These are phyloP conservation scores for Homolaphlyctis polyrhiza DNA, from an alignment of 371 early-diverging fungal genomes.

Conservation along the genomic window DNA sequence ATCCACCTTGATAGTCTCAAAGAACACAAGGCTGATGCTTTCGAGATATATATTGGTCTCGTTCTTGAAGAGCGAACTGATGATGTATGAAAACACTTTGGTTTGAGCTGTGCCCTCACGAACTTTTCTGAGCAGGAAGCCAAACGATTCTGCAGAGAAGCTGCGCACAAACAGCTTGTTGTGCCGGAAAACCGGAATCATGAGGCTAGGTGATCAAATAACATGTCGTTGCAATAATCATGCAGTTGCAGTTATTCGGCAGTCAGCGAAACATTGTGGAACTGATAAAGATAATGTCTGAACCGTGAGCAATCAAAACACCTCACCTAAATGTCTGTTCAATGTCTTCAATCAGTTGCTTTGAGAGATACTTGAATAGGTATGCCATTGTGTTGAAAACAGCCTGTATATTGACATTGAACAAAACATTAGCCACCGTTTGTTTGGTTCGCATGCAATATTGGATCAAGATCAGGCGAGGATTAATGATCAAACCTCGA, in stretches of 20 bases:
- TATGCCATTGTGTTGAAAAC: slow-evolving; percentile 84
- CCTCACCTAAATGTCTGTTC: slow-evolving; percentile 59
- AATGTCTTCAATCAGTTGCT: slow-evolving; percentile 62
- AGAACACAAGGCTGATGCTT: slow-evolving; percentile 72
- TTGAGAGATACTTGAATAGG: slow-evolving; percentile 82
- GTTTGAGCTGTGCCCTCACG: slow-evolving; percentile 43
- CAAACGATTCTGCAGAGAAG: slow-evolving; percentile 89
- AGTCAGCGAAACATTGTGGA: not conserved
- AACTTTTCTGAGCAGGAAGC: slow-evolving; percentile 79
- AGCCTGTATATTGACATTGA: slow-evolving; percentile 36
- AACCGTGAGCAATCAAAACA: not conserved
- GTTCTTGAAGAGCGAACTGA: slow-evolving; percentile 47
- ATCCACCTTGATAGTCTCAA: slow-evolving; percentile 65
- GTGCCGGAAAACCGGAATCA: slow-evolving; percentile 67
- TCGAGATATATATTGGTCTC: slow-evolving; percentile 57
- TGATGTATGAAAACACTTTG: slow-evolving; percentile 52
- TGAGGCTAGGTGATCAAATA: slow-evolving; percentile 33
- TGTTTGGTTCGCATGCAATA: not conserved
- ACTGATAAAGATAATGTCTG: too few species aligned
- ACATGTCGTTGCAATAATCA: not conserved
- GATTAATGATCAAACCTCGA: slow-evolving; percentile 54
- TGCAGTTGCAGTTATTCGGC: not conserved
- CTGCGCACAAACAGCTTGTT: slow-evolving; percentile 71
- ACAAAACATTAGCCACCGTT: not conserved
- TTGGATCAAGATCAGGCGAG: not conserved